Conservation (phyloP, 129 eudicot species). For the Tagetes erecta region DNA sequence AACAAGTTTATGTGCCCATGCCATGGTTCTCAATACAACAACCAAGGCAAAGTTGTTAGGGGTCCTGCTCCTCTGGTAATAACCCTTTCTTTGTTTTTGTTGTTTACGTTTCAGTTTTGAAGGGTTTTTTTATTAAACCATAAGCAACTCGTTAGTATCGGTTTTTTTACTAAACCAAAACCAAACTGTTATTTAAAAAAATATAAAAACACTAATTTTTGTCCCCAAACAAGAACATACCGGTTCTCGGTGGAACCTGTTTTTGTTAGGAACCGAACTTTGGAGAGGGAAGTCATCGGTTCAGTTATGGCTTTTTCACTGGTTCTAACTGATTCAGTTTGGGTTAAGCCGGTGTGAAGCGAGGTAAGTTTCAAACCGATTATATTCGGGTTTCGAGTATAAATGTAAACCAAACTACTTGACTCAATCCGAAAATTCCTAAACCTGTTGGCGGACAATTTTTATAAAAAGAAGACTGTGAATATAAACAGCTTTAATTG, state of each 20-base stretch:
- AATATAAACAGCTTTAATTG: no score
- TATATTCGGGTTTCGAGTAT: neutral
- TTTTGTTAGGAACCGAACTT: no score
- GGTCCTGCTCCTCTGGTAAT: conserved; percentile 98
- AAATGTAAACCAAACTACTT: neutral
- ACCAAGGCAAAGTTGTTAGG: conserved; percentile 90
- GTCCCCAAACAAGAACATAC: neutral
- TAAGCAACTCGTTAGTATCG: neutral
- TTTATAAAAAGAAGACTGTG: neutral
- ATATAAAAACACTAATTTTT: no score
- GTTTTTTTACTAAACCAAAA: neutral
- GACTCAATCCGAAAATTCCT: neutral
- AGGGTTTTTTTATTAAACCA: neutral
- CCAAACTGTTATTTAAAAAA: neutral
- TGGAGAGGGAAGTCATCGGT: no score
- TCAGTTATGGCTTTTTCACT: no score
- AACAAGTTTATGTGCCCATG: conserved; percentile 99
- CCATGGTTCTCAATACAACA: conserved; percentile 98
- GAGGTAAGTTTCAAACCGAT: no score
- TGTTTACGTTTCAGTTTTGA: no score
- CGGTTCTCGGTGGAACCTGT: no score
- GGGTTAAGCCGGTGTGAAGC: no score
- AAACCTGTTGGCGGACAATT: no score
- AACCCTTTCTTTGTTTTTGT: neutral
- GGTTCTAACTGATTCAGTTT: no score